Evolutionary conservation across 1,139 yeast species (phyloP).

Genomic region (Magnusiomyces ingens): DNA sequence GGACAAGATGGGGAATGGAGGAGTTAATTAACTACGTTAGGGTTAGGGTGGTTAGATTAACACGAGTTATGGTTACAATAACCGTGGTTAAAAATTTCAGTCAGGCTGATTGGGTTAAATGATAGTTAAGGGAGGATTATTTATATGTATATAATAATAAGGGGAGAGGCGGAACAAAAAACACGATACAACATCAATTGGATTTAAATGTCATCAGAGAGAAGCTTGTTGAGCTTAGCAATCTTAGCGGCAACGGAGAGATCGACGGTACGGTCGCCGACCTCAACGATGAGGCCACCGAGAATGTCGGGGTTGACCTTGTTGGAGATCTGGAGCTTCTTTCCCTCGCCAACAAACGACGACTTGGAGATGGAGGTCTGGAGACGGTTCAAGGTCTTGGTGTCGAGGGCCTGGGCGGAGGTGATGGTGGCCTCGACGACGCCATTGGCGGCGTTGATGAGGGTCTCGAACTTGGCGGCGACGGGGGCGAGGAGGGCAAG

Average conservation of each 20-base stretch:
- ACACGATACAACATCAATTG: too few species aligned
- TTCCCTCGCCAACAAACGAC: slow-evolving; percentile 73
- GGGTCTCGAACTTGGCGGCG: slow-evolving; percentile 63
- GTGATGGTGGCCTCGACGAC: slow-evolving; percentile 90
- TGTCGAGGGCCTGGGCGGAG: slow-evolving; percentile 77
- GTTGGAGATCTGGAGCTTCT: slow-evolving; percentile 79
- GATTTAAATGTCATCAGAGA: slow-evolving; percentile 45
- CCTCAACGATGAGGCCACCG: slow-evolving; percentile 95
- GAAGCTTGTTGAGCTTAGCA: slow-evolving; percentile 80
- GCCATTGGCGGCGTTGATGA: slow-evolving; percentile 81
- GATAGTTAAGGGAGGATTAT: too few species aligned
- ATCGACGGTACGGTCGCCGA: slow-evolving; percentile 96
- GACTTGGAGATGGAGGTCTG: slow-evolving; percentile 75
- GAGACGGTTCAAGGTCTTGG: slow-evolving; percentile 71
- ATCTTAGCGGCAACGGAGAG: slow-evolving; percentile 80
- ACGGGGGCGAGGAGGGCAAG: slow-evolving; percentile 61
- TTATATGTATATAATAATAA: too few species aligned
- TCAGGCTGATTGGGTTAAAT: too few species aligned
- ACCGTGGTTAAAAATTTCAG: too few species aligned
- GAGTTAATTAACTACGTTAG: too few species aligned
- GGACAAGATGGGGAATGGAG: too few species aligned
- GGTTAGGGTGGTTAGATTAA: too few species aligned
- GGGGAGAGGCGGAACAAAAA: background rate
- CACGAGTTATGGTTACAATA: too few species aligned
- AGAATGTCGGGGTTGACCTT: slow-evolving; percentile 81